Conservation (phyloP, 192 early-diverging fungal species). For the Rhizophagus sp. region DNA sequence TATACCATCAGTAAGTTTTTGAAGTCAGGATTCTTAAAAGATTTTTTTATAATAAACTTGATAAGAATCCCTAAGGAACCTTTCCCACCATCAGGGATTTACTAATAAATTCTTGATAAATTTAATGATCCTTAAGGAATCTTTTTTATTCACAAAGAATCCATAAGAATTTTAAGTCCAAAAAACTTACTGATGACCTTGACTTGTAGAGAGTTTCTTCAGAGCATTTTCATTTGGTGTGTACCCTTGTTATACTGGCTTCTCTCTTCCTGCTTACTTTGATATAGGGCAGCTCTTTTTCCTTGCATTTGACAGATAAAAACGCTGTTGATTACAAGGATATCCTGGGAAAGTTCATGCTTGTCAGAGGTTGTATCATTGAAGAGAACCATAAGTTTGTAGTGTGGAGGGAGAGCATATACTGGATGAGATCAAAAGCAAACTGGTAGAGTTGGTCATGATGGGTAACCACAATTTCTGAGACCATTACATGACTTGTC, state of each 20-base stretch:
- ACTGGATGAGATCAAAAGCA: neutral
- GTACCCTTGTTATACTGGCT: no score
- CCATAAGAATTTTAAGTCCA: no score
- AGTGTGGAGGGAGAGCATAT: neutral
- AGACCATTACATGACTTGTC: neutral
- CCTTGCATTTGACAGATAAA: constrained; percentile 8
- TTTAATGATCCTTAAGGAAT: no score
- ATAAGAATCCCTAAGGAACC: no score
- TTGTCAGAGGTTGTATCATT: neutral
- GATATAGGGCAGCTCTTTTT: constrained; percentile 6
- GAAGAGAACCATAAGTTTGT: constrained; percentile 2
- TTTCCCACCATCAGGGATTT: no score
- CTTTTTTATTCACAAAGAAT: no score
- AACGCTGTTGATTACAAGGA: neutral
- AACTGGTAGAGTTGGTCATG: neutral
- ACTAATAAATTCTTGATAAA: no score
- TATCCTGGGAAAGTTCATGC: neutral
- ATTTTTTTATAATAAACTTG: no score
- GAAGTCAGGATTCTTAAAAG: no score
- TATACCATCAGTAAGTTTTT: no score
- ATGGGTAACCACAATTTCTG: constrained; percentile 14
- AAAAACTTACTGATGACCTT: no score
- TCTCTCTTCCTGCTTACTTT: neutral
- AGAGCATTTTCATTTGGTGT: no score
- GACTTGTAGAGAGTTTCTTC: neutral